Base-by-base conservation (phyloP, 148 eudicot species). In the Fagopyrum homotropicum region DNA sequence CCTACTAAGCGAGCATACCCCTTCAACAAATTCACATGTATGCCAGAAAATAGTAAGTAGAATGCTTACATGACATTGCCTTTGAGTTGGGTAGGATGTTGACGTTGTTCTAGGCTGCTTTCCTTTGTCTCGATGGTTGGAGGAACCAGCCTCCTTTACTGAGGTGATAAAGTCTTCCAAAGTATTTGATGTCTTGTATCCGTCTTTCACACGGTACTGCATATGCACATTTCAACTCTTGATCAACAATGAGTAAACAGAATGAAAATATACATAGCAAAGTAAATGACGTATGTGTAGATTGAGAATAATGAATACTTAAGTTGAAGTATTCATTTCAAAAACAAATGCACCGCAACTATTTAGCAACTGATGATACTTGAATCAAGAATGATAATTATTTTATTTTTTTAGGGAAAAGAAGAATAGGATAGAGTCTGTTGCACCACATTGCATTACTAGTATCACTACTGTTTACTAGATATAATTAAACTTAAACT, bases 21-120 rank as follows among this genome's bases (percentile, higher is more conserved):
- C 17, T 63, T 3, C 26, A 22, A 22, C 26, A 22, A 22, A 22
- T 45, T 10, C 52, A 72, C 30, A 43, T 15, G 48, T 11, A 63
- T 6, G 4, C 6, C 12, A 43, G 3, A 26, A 56, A 46, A 76
- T 11, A 45, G 40, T 75, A 29, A 71, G 43, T 69, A 77, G 61
- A 55, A 68, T 51, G 80, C 93, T 72, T 89, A 94, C 98, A 85
- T 78, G 78, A 70, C 97, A 94, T 52, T 75, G 80, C 55, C 75
- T 75, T 82, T 82, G 83, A 77, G 26, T 48, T 73, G 86, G 60
- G 79, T 73, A 82, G 73, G 87, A 70, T 78, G 64, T 78, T 69
- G 83, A 83, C 80, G 84, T 72, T 79, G 75, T 81, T 79, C 78
- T 82, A 75, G 76, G 64, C 73, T 76, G 78, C 81, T 85, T 85